Percentiles rank a stretch among this genome's conserved stretches.
Evolutionary conservation across 345 rosid species (phyloP).

Genomic region (Aquilaria malaccensis): DNA sequence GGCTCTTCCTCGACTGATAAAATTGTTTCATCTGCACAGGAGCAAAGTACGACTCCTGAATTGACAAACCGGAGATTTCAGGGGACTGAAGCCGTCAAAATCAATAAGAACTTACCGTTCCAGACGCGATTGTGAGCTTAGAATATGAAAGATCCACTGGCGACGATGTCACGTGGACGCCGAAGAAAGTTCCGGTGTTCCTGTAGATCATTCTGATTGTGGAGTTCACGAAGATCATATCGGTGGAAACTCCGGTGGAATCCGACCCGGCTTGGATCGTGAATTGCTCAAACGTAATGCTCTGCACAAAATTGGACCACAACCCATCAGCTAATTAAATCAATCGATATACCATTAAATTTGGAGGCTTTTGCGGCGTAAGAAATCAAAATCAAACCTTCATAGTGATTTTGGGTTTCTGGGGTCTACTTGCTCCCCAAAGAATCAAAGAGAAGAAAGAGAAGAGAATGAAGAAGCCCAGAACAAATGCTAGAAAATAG

Average conservation of each 20-base stretch:
- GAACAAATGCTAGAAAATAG: conserved; percentile 63
- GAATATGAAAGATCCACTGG: conserved; percentile 67
- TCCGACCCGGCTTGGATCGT: conserved; percentile 93
- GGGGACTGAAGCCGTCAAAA: background rate
- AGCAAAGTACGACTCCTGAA: conserved; percentile 4
- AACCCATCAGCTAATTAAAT: background rate
- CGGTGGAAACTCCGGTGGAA: conserved; percentile 78
- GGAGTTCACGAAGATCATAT: conserved; percentile 79
- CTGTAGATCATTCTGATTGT: conserved; percentile 67
- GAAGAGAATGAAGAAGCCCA: conserved; percentile 83
- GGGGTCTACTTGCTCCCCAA: conserved; percentile 82
- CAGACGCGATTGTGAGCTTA: conserved; percentile 64
- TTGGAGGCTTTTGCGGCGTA: background rate
- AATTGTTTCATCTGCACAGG: conserved; percentile 65
- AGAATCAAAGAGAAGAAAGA: conserved; percentile 76
- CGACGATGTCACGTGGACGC: conserved; percentile 77
- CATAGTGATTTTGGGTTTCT: conserved; percentile 80
- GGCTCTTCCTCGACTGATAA: conserved; percentile 77
- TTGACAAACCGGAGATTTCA: background rate
- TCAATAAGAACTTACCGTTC: conserved; percentile 45
- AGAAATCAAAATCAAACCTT: conserved; percentile 32
- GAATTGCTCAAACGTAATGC: conserved; percentile 65
- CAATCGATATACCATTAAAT: background rate
- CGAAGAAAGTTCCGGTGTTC: conserved; percentile 91
- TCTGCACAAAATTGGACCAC: conserved; percentile 30